These are phyloP conservation scores for Marasmius tenuissimus DNA, from an alignment of 1,284 basidiomycete genomes.

Conservation along the genomic window DNA sequence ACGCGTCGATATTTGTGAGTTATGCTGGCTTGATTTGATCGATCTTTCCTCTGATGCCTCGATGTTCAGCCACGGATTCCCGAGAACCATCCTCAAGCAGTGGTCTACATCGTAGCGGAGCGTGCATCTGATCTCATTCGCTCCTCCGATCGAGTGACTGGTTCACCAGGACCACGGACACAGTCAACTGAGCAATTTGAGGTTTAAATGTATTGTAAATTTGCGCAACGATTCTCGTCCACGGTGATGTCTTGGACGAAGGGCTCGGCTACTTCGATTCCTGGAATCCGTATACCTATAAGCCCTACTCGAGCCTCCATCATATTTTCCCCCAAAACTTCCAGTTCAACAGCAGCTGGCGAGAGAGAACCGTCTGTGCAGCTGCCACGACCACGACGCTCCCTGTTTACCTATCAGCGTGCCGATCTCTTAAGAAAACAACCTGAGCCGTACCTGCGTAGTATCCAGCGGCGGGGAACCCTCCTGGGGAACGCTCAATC, in stretches of 20 bases:
- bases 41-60: no score
- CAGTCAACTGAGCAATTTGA: no score
- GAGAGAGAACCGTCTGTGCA: background rate
- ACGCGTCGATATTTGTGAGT: conserved; percentile 19
- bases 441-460: conserved; percentile 36
- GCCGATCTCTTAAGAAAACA: no score
- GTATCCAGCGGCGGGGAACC: conserved; percentile 37
- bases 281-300: no score
- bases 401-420: background rate
- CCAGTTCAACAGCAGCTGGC: background rate
- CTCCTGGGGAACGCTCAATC: conserved; percentile 32
- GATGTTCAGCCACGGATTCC: no score
- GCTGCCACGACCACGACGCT: background rate
- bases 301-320: background rate
- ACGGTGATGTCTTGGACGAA: no score
- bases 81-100: background rate
- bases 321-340: background rate
- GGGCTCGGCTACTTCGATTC: no score
- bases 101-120: background rate
- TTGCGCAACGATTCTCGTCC: no score
- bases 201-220: no score
- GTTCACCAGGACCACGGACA: background rate
- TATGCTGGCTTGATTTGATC: no score
- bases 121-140: background rate
- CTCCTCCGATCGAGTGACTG: background rate